Base-by-base conservation (phyloP, 2,329 filamentous ascomycete species). In the Apiospora hydei region DNA sequence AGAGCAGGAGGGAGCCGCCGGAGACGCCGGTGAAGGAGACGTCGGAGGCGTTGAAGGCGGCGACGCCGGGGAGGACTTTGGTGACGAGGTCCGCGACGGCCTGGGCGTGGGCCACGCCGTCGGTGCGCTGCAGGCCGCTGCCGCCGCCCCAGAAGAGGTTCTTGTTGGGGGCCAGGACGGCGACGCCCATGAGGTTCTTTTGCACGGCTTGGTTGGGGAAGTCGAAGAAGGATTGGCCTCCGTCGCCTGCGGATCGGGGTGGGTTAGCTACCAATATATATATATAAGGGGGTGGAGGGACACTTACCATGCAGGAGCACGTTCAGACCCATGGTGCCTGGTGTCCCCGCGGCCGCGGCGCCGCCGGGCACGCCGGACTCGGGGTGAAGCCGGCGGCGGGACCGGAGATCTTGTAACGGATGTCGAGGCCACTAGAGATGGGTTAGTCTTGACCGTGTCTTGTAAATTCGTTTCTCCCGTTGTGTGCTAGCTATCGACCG, bases 141-240 rank as follows among this genome's bases (percentile, higher is more conserved):
- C 86, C 86, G 67, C 88, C 87, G 71, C 88, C 88, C 88, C 88
- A 90, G 83, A 89, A 89, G 46, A 88, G 84, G 73, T 88, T 85
- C 70, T 81, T 77, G 77, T 89, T 83, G 7, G 88, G 88, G 0
- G 88, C 87, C 16, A 90, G 84, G 1, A 89, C 80, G 11, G 82
- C 86, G 13, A 88, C 86, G 73, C 87, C 87, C 78, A 87, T 86
- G 44, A 87, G 84, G 74, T 85, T 85, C 69, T 80, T 77, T 71
- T 86, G 85, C 14, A 88, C 85, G 24, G 83, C 84, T 75, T 89
- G 85, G 78, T 89, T 89, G 47, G 87, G 87, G 80, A 88, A 88
- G 77, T 88, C 86, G 79, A 88, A 87, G 83, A 89, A 89, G 16
- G 86, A 88, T 75, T 89, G 86, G 8, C 88, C 88, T 57, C 88